phyloP scores from a whole-genome alignment of 768 basidiomycete genomes.

The Suillus brevipes region DNA sequence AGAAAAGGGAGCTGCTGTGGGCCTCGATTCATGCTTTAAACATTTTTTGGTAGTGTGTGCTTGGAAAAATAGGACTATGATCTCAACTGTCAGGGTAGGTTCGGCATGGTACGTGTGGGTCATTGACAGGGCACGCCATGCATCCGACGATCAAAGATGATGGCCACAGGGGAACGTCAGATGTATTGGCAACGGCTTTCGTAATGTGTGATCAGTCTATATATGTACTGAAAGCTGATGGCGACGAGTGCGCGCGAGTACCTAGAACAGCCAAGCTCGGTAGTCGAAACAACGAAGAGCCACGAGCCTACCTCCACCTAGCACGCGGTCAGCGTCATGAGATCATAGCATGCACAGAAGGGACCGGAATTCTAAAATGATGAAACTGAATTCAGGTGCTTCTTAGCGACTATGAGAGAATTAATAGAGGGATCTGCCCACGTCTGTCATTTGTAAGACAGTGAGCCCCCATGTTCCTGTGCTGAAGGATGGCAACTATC shows the following conservation, averaged over 20 bases:
- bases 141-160: background rate
- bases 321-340: background rate
- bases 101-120: background rate
- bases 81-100: background rate
- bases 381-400: background rate
- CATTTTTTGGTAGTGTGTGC: background rate
- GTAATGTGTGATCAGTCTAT: background rate
- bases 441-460: constrained; percentile 5
- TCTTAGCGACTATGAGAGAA: background rate
- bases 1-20: background rate
- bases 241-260: background rate
- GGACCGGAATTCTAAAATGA: background rate
- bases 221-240: background rate
- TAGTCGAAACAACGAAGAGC: background rate
- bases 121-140: too few relatives aligned
- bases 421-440: constrained; percentile 5
- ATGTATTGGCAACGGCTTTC: background rate
- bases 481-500: background rate
- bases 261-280: background rate
- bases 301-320: background rate
- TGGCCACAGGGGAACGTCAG: background rate
- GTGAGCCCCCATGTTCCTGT: background rate
- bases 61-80: background rate
- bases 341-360: background rate
- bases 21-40: background rate